Evolutionary conservation across 768 basidiomycete species (phyloP), one percentile per base, ranked within the genome.

Genomic region (Termitomyces sp.): DNA sequence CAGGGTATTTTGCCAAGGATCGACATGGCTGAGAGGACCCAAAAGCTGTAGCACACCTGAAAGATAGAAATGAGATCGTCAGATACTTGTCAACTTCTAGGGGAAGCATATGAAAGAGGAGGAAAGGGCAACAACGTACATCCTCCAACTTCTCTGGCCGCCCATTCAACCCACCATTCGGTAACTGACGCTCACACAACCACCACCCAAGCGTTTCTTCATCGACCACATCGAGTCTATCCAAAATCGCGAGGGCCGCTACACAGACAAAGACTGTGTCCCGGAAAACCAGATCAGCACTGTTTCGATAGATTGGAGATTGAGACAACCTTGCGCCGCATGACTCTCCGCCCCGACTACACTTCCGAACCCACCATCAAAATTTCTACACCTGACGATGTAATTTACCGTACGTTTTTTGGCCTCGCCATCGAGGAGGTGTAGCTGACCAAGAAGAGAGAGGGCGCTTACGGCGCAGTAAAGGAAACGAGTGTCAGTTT

Each of bases 121-220:
- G 15, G 14, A 35, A 46, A 26, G 46, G 10, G n/a, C 19, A n/a
- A 30, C 10, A 7, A 77, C 86, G 63, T 63, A 96, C 97, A 67
- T 98, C 96, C 72, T 94, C 92, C 35, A 98, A 75, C 72, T 99
- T 99, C 68, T 99, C 93, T 10, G 97, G 97, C n/a, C 97, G 79
- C 0, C 96, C 97, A 62, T 98, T 98, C 57, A 99, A 74, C 0
- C 97, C 97, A 8, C 97, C 97, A 63, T 82, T 93, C 0, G 94
- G 89, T 12, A 97, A 76, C 68, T 99, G 97, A 7, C 97, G 78
- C 66, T 98, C 97, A 6, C 90, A 82, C 3, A 99, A 73, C 97
- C 97, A 98, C 88, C 92, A 95, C 2, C 78, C 88, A 1, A 98
- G 73, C 30, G 84, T 89, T n/a, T 90, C 81, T 2, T 75, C 67